Evolutionary conservation across 495 filamentous ascomycete species (phyloP).

Genomic region (Aspergillus hancockii): DNA sequence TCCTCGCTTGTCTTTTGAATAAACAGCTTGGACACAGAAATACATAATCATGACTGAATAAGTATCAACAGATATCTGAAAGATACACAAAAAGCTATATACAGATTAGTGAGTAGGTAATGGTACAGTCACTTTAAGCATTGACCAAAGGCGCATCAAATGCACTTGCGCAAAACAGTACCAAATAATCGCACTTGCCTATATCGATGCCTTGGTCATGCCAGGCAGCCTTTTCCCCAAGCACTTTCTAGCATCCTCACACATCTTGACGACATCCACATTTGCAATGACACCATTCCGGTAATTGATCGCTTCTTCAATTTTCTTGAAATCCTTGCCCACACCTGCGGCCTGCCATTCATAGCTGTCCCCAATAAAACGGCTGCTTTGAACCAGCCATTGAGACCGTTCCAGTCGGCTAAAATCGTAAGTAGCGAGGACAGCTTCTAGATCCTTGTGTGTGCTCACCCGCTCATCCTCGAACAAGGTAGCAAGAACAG

Average conservation of each 20-base stretch:
- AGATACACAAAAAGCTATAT: no score
- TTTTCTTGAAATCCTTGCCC: conserved; percentile 23
- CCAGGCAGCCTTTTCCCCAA: conserved; percentile 15
- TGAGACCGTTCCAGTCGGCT: conserved; percentile 29
- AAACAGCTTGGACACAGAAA: no score
- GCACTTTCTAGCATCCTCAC: conserved; percentile 13
- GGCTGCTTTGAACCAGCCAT: conserved; percentile 37
- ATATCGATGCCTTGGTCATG: conserved; percentile 13
- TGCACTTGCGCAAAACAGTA: no score
- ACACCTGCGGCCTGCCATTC: conserved; percentile 27
- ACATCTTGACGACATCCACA: conserved; percentile 24
- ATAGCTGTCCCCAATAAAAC: conserved; percentile 32
- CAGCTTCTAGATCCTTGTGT: conserved; percentile 18
- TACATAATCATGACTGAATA: no score
- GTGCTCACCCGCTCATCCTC: conserved; percentile 18
- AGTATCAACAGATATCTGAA: no score
- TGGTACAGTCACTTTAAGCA: no score
- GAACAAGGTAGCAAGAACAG: conserved; percentile 45
- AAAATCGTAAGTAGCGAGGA: conserved; percentile 22
- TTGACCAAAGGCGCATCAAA: no score
- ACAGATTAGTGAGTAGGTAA: no score
- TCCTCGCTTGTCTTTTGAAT: no score
- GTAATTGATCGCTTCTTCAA: conserved; percentile 29
- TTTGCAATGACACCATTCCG: conserved; percentile 27
- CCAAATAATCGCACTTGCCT: neutral